phyloP scores from a whole-genome alignment of 176 grass and related monocot species.

The Hsuehochloa calcarea region DNA sequence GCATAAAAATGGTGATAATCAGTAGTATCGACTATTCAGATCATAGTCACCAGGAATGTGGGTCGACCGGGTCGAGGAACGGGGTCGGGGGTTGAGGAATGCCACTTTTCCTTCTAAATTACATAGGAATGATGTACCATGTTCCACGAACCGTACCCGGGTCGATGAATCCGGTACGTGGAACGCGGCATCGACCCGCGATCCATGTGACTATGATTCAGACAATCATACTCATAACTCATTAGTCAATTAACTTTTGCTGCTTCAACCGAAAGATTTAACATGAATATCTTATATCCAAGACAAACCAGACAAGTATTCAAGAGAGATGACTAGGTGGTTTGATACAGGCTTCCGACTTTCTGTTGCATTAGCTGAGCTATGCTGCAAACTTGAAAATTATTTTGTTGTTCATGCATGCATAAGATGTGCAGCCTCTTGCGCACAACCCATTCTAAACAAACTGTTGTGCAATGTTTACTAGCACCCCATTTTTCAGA shows the following conservation, averaged over 20 bases:
- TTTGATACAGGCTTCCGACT: background rate
- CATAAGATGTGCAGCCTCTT: background rate
- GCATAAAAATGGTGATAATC: background rate
- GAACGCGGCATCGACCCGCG: too few relatives aligned
- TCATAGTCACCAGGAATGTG: background rate
- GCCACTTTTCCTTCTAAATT: too few relatives aligned
- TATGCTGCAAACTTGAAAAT: background rate
- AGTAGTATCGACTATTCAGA: background rate
- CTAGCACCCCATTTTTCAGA: background rate
- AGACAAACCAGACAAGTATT: background rate
- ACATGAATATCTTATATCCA: background rate
- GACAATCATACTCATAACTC: background rate
- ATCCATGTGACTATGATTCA: too few relatives aligned
- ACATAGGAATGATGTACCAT: too few relatives aligned
- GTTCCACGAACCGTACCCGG: too few relatives aligned
- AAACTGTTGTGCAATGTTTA: background rate
- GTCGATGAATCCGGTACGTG: too few relatives aligned
- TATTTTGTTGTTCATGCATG: background rate
- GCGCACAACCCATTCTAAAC: background rate
- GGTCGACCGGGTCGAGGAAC: too few relatives aligned
- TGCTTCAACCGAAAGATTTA: background rate
- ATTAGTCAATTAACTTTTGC: background rate
- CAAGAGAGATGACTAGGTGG: background rate
- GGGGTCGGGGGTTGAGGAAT: too few relatives aligned
- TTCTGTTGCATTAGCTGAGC: background rate